A percentile compares a stretch with the other conserved stretches of the same genome.
phyloP scores from a whole-genome alignment of 1,284 basidiomycete species.

The Microbotryum lychnidis-dioicae region DNA sequence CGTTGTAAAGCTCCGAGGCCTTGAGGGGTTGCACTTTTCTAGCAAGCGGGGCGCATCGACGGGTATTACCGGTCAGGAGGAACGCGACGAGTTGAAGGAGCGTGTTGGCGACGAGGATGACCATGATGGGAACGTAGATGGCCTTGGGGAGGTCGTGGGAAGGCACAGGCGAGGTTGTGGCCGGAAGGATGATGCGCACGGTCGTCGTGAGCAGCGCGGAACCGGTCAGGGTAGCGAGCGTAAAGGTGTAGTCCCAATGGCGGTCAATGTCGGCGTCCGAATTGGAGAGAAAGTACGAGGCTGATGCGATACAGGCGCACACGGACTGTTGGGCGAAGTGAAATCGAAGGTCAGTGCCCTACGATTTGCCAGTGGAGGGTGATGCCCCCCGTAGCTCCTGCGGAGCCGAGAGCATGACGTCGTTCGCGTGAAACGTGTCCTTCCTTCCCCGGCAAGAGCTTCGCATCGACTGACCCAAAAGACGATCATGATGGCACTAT shows the following conservation, averaged over 20 bases:
- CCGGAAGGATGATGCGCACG: conserved; percentile 20
- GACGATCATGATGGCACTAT: conserved; percentile 43
- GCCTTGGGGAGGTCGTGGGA: neutral
- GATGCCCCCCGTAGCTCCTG: neutral
- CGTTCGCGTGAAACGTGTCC: too few species aligned
- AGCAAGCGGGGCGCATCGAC: conserved; percentile 40
- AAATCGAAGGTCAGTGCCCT: conserved; percentile 10
- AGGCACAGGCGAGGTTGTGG: conserved; percentile 13
- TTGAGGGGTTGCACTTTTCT: neutral
- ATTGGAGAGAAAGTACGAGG: conserved; percentile 44
- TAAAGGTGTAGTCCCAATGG: conserved; percentile 58
- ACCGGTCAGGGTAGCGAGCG: conserved; percentile 54
- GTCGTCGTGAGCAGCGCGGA: conserved; percentile 22
- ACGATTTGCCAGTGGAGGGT: neutral
- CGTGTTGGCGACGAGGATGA: conserved; percentile 50
- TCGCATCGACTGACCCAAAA: conserved; percentile 41
- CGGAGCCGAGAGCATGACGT: neutral
- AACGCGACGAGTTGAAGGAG: conserved; percentile 49
- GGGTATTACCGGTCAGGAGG: conserved; percentile 52
- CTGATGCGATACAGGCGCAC: conserved; percentile 51
- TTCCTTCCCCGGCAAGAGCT: too few species aligned
- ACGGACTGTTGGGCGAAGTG: conserved; percentile 45
- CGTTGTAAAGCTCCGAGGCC: neutral
- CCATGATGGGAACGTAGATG: conserved; percentile 32
- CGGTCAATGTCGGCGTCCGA: conserved; percentile 45